Base-by-base conservation (phyloP, 768 basidiomycete genomes). In the Boletus sensibilis region DNA sequence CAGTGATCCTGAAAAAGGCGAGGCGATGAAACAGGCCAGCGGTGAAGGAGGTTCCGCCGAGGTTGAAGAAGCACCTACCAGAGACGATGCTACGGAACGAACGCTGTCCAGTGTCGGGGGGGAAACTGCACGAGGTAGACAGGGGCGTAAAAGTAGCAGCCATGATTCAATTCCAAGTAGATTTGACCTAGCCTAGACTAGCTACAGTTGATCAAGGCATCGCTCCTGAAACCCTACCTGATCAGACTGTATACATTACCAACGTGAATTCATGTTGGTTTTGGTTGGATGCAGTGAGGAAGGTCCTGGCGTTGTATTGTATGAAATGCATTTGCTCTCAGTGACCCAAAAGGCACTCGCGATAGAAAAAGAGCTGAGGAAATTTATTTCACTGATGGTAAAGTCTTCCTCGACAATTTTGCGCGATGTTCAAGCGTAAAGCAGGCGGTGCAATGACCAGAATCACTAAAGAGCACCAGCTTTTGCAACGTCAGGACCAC, bases 1-100 rank as follows among this genome's bases (percentile, higher is more conserved):
- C 18, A 71, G 59, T 7, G 78, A 73, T 40, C 50, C 65, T 31
- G 75, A 75, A 58, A 71, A 72, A 49, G 67, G 60, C 10, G 50
- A 27, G n/a, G 42, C 13, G 0, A 21, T 39, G 38, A 2, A 38
- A 23, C 39, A 5, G 38, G 8, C 9, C 12, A 13, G n/a, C 11
- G 21, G 27, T n/a, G 55, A 60, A 42, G 45, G n/a, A 11, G 23
- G n/a, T 14, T 49, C 25, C 20, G 27, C 37, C 13, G 47, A 47
- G 14, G 40, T 18, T 16, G 40, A 35, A 33, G 52, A 48, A 42
- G 13, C n/a, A 40, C 21, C 41, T 16, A 42, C 40, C 2, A 4
- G 20, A 21, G 49, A 50, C 34, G 40, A 51, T 46, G 38, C 38
- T n/a, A 54, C 56, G 13, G 47, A 52, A 53, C 39, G 23, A 25